Percentiles rank a stretch among this genome's conserved stretches.
phyloP scores from a whole-genome alignment of 148 eudicot genomes.

The Nepenthes gracilis region DNA sequence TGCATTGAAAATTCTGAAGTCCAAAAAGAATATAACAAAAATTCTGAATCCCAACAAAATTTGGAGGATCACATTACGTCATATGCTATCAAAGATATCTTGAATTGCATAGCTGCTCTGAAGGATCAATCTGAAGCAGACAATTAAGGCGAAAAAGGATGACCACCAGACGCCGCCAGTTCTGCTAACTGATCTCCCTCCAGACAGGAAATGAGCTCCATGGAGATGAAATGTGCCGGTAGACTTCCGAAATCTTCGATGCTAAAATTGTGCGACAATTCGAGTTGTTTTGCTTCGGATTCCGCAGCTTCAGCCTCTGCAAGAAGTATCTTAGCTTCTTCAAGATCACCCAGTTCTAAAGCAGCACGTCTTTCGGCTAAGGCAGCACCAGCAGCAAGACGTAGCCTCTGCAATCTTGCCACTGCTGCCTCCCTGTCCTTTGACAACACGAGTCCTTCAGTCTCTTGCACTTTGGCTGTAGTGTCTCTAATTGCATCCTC shows the following conservation, averaged over 20 bases:
- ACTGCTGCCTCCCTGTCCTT: conserved; percentile 52
- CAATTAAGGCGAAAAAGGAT: neutral
- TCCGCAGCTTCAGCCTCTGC: conserved; percentile 65
- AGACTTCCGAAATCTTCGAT: conserved; percentile 27
- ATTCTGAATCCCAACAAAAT: no score
- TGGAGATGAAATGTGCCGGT: conserved; percentile 24
- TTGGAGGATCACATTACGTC: neutral
- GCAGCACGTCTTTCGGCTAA: conserved; percentile 52
- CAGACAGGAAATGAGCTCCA: conserved; percentile 44
- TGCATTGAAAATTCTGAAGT: no score
- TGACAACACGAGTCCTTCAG: conserved; percentile 34
- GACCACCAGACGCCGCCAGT: conserved; percentile 17
- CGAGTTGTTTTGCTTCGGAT: conserved; percentile 50
- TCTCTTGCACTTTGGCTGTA: conserved; percentile 31
- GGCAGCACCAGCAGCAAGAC: conserved; percentile 36
- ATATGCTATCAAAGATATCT: no score
- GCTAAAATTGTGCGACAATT: conserved; percentile 23
- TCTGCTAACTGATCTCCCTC: conserved; percentile 38
- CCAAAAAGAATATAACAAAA: no score
- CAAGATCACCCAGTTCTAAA: conserved; percentile 48
- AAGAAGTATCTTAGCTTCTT: conserved; percentile 56
- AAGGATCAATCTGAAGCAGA: no score
- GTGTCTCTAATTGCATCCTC: conserved; percentile 39
- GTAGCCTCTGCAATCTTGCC: conserved; percentile 51
- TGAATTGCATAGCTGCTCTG: no score